phyloP scores from a whole-genome alignment of 495 filamentous ascomycete genomes.

The Penicillium goetzii region DNA sequence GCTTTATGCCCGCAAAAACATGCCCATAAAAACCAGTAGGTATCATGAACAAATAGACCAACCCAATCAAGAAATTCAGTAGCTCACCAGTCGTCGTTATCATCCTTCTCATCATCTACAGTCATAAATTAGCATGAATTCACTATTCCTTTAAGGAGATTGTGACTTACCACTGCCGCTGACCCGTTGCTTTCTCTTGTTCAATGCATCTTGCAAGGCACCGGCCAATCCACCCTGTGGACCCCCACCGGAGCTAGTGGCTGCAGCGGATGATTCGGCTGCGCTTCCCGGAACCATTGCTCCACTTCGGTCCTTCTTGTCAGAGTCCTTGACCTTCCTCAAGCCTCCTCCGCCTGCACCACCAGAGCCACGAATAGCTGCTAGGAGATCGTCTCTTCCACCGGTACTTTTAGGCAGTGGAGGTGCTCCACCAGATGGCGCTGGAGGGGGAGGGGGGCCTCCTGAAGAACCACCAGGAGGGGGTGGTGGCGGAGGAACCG shows the following conservation, averaged over 20 bases:
- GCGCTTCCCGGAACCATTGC: conserved; percentile 65
- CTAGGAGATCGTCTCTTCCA: conserved; percentile 69
- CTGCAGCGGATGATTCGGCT: conserved; percentile 55
- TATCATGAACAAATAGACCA: conserved; percentile 28
- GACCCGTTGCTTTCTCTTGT: conserved; percentile 85
- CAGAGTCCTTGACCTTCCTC: conserved; percentile 76
- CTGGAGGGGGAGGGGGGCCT: conserved; percentile 68
- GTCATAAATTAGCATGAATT: conserved; percentile 33
- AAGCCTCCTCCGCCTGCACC: conserved; percentile 68
- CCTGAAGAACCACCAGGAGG: conserved; percentile 42
- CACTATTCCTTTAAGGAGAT: neutral
- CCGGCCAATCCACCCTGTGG: conserved; percentile 73
- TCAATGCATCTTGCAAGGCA: conserved; percentile 76
- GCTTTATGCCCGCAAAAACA: conserved; percentile 18
- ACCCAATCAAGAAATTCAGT: conserved; percentile 13
- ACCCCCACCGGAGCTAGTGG: conserved; percentile 54
- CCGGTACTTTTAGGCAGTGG: conserved; percentile 55
- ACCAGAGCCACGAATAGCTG: conserved; percentile 78
- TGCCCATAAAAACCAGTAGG: conserved; percentile 24
- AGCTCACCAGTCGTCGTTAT: conserved; percentile 74
- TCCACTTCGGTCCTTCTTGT: conserved; percentile 80
- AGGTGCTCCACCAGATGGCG: conserved; percentile 65
- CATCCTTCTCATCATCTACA: conserved; percentile 75
- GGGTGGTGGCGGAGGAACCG: conserved; percentile 48
- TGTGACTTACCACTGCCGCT: conserved; percentile 80